A percentile compares a stretch with the other conserved stretches of the same genome.
Conservation (phyloP, 2,329 filamentous ascomycete genomes). For the Nemania sp. region DNA sequence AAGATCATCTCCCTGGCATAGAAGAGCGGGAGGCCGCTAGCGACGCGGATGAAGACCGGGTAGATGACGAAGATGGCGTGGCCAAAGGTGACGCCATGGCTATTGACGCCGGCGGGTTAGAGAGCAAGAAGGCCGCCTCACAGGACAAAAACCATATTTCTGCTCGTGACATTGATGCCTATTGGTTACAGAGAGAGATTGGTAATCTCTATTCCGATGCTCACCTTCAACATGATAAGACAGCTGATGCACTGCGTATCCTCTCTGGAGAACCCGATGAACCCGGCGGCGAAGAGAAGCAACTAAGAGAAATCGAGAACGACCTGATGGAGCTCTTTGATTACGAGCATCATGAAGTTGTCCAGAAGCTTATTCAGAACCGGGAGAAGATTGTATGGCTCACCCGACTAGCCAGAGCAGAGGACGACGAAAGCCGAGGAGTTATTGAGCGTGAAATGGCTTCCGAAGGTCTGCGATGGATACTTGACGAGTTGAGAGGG, state of each 20-base stretch:
- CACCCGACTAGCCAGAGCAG: constrained; percentile 81
- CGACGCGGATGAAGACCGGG: constrained; percentile 52
- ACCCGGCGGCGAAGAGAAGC: constrained; percentile 76
- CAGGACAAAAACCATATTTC: constrained; percentile 68
- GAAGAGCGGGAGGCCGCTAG: constrained; percentile 58
- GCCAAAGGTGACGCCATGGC: constrained; percentile 78
- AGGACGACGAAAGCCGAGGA: constrained; percentile 74
- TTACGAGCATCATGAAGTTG: constrained; percentile 92
- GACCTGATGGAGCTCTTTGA: constrained; percentile 98
- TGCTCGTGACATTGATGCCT: constrained; percentile 92
- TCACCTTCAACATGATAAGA: constrained; percentile 92
- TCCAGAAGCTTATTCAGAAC: constrained; percentile 88
- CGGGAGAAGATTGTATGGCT: constrained; percentile 95
- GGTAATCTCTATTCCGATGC: constrained; percentile 87
- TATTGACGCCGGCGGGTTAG: constrained; percentile 69
- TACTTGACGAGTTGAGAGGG: constrained; percentile 85
- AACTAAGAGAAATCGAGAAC: constrained; percentile 92
- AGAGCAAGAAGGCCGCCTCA: constrained; percentile 50
- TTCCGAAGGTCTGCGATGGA: constrained; percentile 81
- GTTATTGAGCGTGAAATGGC: constrained; percentile 89
- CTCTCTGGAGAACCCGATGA: constrained; percentile 76
- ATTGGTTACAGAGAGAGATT: constrained; percentile 94
- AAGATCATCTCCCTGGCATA: constrained; percentile 60
- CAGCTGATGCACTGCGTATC: constrained; percentile 79
- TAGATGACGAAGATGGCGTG: constrained; percentile 54